phyloP scores from a whole-genome alignment of 768 basidiomycete species.

The Psilocybe tampanensis region DNA sequence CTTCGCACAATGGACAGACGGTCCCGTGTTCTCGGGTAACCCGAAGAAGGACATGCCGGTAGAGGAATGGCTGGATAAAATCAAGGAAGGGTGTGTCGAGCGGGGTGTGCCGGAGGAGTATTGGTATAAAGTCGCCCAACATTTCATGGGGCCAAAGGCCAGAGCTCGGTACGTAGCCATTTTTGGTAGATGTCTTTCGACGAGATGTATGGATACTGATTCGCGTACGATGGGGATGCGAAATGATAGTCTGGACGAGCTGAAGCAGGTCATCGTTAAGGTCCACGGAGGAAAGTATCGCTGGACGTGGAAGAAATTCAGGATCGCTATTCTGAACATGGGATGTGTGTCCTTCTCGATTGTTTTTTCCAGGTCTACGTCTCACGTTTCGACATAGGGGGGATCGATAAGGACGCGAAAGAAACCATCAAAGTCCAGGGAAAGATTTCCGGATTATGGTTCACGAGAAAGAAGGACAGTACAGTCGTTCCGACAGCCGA shows the following conservation, averaged over 20 bases:
- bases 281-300: constrained; percentile 77
- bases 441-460: constrained; percentile 54
- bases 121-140: constrained; percentile 82
- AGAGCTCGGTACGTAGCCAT: constrained; percentile 44
- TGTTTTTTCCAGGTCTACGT: not conserved
- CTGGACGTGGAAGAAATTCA: constrained; percentile 86
- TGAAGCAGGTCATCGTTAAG: constrained; percentile 73
- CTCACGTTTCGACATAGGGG: constrained; percentile 47
- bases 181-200: no score
- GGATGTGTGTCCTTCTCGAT: constrained; percentile 57
- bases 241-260: constrained; percentile 61
- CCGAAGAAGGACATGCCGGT: constrained; percentile 69
- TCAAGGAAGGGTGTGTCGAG: constrained; percentile 71
- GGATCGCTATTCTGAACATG: constrained; percentile 78
- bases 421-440: constrained; percentile 63
- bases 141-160: constrained; percentile 75
- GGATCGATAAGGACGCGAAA: constrained; percentile 60
- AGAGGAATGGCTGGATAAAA: constrained; percentile 72
- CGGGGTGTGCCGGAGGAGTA: constrained; percentile 77
- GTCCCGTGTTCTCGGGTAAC: constrained; percentile 68
- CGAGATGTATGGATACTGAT: not conserved
- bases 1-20: constrained; percentile 64
- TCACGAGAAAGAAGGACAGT: constrained; percentile 49
- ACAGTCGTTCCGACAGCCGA: not conserved
- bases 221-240: not conserved